These are phyloP conservation scores for Chytridium lagenaria DNA, from an alignment of 371 early-diverging fungal genomes.

Conservation along the genomic window DNA sequence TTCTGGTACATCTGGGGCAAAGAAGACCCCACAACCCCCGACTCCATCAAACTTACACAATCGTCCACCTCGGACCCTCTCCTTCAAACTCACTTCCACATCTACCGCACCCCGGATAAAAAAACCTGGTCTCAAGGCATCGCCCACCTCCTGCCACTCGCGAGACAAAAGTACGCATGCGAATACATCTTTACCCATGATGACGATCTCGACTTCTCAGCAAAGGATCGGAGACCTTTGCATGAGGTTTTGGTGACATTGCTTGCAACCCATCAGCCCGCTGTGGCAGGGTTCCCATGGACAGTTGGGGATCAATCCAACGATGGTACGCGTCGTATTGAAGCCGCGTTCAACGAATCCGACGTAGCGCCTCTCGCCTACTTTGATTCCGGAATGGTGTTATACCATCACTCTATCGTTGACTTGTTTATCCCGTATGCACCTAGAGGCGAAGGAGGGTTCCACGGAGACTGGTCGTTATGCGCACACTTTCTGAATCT, in stretches of 20 bases:
- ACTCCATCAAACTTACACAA: neutral
- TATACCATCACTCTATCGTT: conserved; percentile 43
- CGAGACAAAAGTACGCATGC: conserved; percentile 24
- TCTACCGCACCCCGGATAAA: conserved; percentile 21
- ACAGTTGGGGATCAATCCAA: conserved; percentile 33
- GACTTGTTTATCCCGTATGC: conserved; percentile 45
- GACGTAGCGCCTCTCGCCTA: conserved; percentile 42
- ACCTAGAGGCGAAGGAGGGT: conserved; percentile 44
- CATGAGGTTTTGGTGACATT: conserved; percentile 16
- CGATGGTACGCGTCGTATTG: conserved; percentile 24
- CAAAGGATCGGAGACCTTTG: neutral
- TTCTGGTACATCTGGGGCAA: conserved; percentile 45
- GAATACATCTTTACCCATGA: conserved; percentile 49
- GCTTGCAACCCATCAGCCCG: conserved; percentile 36
- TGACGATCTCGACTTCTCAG: conserved; percentile 38
- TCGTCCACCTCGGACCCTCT: neutral
- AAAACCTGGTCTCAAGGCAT: conserved; percentile 41
- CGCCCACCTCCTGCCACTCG: conserved; percentile 19
- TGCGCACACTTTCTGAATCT: conserved; percentile 44
- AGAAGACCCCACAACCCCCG: neutral
- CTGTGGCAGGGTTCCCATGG: conserved; percentile 44
- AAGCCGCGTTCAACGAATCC: conserved; percentile 14
- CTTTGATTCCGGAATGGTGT: conserved; percentile 44
- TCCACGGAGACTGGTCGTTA: conserved; percentile 42
- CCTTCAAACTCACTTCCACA: conserved; percentile 25